phyloP scores from a whole-genome alignment of 345 rosid species.

The Citrus cavaleriei region DNA sequence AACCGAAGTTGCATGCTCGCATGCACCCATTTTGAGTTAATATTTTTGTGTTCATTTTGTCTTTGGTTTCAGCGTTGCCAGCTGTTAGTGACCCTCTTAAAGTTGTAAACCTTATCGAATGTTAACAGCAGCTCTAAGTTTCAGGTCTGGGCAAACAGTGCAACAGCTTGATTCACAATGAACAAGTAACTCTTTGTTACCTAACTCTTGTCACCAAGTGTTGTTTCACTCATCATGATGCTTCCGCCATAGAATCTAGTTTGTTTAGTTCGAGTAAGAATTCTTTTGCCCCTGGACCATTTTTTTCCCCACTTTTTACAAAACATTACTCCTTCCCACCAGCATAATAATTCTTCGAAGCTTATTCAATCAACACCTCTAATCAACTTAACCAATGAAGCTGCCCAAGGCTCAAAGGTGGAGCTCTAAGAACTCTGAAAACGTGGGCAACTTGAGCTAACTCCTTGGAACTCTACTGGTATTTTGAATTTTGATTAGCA shows the following conservation, averaged over 20 bases:
- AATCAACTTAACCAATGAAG: not conserved
- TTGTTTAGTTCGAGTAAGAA: too few relatives aligned
- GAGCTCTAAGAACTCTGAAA: too few relatives aligned
- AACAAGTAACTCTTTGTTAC: not conserved
- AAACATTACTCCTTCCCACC: too few relatives aligned
- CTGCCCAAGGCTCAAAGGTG: not conserved
- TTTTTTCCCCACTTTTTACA: rapidly evolving
- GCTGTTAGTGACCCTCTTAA: not conserved
- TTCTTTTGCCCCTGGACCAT: too few relatives aligned
- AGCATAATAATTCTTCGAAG: too few relatives aligned
- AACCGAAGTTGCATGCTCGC: not conserved
- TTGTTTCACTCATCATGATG: too few relatives aligned
- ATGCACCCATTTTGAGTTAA: not conserved
- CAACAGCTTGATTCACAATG: not conserved
- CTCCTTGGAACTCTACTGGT: not conserved
- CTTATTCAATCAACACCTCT: not conserved
- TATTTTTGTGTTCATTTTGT: not conserved
- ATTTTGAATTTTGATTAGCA: not conserved
- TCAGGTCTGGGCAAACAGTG: not conserved
- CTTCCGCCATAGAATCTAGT: too few relatives aligned
- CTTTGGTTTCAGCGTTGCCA: not conserved
- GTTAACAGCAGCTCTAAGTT: not conserved
- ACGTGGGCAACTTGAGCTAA: not conserved
- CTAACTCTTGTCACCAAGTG: too few relatives aligned
- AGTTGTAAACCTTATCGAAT: not conserved